These are phyloP conservation scores for Curvularia hawaiiensis DNA, from an alignment of 2,329 filamentous ascomycete species.

Conservation along the genomic window DNA sequence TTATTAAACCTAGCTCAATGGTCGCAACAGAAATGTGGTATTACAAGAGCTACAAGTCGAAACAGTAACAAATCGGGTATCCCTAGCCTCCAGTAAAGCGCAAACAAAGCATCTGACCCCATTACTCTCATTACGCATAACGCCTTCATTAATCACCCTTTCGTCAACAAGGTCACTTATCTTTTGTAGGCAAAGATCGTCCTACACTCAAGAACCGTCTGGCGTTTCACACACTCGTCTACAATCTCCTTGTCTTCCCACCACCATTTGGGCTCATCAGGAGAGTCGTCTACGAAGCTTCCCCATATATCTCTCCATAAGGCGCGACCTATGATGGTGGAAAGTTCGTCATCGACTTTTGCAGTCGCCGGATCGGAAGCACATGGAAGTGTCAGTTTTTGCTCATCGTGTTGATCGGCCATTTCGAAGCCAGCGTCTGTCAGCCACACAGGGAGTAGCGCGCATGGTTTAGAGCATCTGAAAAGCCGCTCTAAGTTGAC, in stretches of 20 bases:
- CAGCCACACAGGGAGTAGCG: slow-evolving; percentile 65
- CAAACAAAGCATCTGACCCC: background rate
- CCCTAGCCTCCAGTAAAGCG: slow-evolving; percentile 7
- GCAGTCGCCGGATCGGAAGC: slow-evolving; percentile 26
- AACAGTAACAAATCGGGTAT: slow-evolving; percentile 18
- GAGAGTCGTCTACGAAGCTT: slow-evolving; percentile 38
- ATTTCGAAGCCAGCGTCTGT: slow-evolving; percentile 57
- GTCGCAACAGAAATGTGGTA: slow-evolving; percentile 1
- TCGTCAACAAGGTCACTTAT: slow-evolving; percentile 1
- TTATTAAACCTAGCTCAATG: background rate
- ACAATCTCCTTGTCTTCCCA: slow-evolving; percentile 48
- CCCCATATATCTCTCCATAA: slow-evolving; percentile 49
- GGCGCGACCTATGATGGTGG: slow-evolving; percentile 40
- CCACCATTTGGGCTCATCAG: slow-evolving; percentile 43
- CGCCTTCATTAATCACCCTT: slow-evolving; percentile 1
- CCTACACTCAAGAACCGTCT: slow-evolving; percentile 47
- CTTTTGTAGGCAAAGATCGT: slow-evolving; percentile 45
- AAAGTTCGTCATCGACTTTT: slow-evolving; percentile 40
- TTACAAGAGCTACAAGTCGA: slow-evolving; percentile 5
- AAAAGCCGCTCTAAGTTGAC: slow-evolving; percentile 64
- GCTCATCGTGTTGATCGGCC: slow-evolving; percentile 24
- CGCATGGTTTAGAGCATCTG: slow-evolving; percentile 64
- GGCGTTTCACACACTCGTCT: slow-evolving; percentile 42
- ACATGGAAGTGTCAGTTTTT: slow-evolving; percentile 39
- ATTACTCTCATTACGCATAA: background rate